These are phyloP conservation scores for Aurinia saxatilis DNA, from an alignment of 345 rosid species.

Conservation along the genomic window DNA sequence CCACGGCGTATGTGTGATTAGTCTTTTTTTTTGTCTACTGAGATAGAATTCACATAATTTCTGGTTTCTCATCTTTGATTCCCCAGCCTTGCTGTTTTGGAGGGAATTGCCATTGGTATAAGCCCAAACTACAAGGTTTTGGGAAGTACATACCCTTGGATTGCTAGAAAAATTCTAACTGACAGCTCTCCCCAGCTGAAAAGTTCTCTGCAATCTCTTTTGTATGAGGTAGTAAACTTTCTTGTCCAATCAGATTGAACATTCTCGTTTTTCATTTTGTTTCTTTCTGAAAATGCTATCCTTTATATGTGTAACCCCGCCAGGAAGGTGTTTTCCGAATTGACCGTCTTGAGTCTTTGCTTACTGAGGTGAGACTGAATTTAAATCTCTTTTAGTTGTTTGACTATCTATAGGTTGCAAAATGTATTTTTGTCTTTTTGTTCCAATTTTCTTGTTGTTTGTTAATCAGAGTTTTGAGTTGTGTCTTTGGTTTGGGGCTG, in stretches of 20 bases:
- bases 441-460: not conserved
- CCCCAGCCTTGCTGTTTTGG: constrained; percentile 86
- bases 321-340: constrained; percentile 89
- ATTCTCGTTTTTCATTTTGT: not conserved
- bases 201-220: constrained; percentile 66
- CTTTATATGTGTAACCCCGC: constrained; percentile 6
- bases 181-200: constrained; percentile 82
- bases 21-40: not conserved
- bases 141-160: constrained; percentile 98
- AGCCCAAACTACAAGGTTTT: constrained; percentile 86
- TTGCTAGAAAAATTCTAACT: constrained; percentile 80
- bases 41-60: constrained; percentile 9
- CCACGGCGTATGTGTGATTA: not conserved
- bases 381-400: not conserved
- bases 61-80: constrained; percentile 14
- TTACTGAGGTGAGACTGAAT: constrained; percentile 60
- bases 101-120: constrained; percentile 79
- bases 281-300: constrained; percentile 10
- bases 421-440: not conserved
- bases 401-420: not conserved
- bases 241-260: not conserved
- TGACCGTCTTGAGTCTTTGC: constrained; percentile 84
- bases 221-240: constrained; percentile 55
- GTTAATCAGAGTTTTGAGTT: not conserved
- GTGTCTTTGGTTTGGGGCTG: not conserved